Evolutionary conservation across 2,329 filamentous ascomycete species (phyloP).

Genomic region (Bipolaris cookei): DNA sequence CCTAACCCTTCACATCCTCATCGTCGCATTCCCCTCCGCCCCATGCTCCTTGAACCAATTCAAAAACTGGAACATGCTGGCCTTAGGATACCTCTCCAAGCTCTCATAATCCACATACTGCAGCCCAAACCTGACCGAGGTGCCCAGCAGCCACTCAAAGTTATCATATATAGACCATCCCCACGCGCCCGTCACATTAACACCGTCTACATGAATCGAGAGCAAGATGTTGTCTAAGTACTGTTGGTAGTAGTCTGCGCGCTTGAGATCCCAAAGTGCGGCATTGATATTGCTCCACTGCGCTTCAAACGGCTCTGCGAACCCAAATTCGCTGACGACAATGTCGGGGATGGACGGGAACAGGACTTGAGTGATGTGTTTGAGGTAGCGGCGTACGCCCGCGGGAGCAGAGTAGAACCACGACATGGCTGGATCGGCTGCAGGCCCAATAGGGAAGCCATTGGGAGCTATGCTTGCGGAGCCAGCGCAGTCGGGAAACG

Average conservation of each 20-base stretch:
- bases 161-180: conserved; percentile 53
- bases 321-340: conserved; percentile 52
- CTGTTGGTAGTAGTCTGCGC: conserved; percentile 52
- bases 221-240: conserved; percentile 53
- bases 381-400: conserved; percentile 52
- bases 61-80: conserved; percentile 52
- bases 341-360: conserved; percentile 53
- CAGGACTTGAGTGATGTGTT: conserved; percentile 52
- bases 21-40: conserved; percentile 34
- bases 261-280: conserved; percentile 50
- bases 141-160: conserved; percentile 52
- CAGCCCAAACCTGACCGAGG: conserved; percentile 49
- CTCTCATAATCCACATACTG: conserved; percentile 54
- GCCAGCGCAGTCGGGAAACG: conserved; percentile 53
- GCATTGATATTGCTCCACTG: conserved; percentile 38
- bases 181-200: conserved; percentile 53
- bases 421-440: conserved; percentile 50
- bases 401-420: conserved; percentile 53
- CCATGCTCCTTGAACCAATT: conserved; percentile 52
- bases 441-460: conserved; percentile 55
- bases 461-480: conserved; percentile 43
- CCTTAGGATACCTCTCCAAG: conserved; percentile 52
- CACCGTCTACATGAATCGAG: conserved; percentile 46
- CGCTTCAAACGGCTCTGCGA: conserved; percentile 51
- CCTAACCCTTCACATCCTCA: conserved; percentile 24